Evolutionary conservation across 108 stramenopile genomes (phyloP).

Genomic region (Mediolabrus comicus): DNA sequence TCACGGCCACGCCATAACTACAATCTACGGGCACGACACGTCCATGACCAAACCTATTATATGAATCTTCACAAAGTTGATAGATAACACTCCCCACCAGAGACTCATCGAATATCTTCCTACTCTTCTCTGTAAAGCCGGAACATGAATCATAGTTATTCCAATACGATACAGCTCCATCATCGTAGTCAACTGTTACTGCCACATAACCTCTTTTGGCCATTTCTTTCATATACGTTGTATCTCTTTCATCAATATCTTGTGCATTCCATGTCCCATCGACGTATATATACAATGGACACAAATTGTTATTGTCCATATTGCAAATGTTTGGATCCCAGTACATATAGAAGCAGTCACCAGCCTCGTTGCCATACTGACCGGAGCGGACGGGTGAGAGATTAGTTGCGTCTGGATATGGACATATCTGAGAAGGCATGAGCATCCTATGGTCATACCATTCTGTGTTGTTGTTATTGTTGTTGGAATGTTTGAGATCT

Average conservation of each 20-base stretch:
- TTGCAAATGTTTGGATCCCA: background rate
- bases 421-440: background rate
- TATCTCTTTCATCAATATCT: background rate
- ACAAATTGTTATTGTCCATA: background rate
- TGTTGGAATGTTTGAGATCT: background rate
- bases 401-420: background rate
- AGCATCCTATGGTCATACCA: background rate
- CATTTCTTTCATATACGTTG: background rate
- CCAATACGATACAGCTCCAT: background rate
- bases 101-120: background rate
- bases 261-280: background rate
- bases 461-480: background rate
- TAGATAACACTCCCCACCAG: background rate
- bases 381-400: background rate
- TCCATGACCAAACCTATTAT: background rate
- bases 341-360: background rate
- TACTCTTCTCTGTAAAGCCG: background rate
- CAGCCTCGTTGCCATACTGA: background rate
- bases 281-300: background rate
- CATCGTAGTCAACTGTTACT: background rate
- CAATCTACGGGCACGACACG: background rate
- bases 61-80: background rate
- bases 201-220: background rate
- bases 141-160: background rate
- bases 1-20: background rate